Conservation (phyloP, 495 filamentous ascomycete species). For the Penicillium soppii region DNA sequence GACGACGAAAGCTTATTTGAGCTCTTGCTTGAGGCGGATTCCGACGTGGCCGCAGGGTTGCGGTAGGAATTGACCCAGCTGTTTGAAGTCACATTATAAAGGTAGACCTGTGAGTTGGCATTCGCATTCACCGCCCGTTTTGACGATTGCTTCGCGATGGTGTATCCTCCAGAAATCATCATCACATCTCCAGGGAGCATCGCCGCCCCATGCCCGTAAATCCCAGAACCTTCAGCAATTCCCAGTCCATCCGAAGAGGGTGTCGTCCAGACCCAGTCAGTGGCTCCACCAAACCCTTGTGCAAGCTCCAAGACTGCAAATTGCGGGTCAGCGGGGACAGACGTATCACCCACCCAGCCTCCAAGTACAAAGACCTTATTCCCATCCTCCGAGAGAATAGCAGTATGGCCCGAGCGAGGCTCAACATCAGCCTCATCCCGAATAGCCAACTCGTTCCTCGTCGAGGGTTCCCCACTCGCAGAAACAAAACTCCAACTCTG, state of each 20-base stretch:
- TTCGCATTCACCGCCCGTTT: conserved; percentile 36
- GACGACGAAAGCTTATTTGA: conserved; percentile 27
- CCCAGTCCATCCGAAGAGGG: conserved; percentile 31
- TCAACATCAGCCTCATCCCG: conserved; percentile 52
- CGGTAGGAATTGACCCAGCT: conserved; percentile 70
- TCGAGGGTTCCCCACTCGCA: conserved; percentile 50
- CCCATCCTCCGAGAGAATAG: conserved; percentile 76
- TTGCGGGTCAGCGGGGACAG: conserved; percentile 73
- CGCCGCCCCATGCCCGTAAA: conserved; percentile 83
- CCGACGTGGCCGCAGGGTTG: conserved; percentile 41
- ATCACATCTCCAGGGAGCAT: conserved; percentile 85
- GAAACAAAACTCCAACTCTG: conserved; percentile 80
- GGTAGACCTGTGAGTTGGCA: conserved; percentile 52
- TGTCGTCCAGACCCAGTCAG: conserved; percentile 70
- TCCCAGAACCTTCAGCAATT: conserved; percentile 52
- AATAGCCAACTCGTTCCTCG: conserved; percentile 48
- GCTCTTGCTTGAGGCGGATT: neutral
- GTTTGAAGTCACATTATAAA: conserved; percentile 78
- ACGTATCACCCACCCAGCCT: conserved; percentile 85
- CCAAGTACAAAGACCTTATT: conserved; percentile 72
- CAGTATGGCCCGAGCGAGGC: conserved; percentile 81
- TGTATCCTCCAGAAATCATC: conserved; percentile 84
- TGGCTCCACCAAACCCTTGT: conserved; percentile 62
- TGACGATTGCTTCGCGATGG: conserved; percentile 53
- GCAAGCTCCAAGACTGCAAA: conserved; percentile 73